These are phyloP conservation scores for Ambrosia hybrid DNA, from an alignment of 140 eudicot genomes.

Conservation along the genomic window DNA sequence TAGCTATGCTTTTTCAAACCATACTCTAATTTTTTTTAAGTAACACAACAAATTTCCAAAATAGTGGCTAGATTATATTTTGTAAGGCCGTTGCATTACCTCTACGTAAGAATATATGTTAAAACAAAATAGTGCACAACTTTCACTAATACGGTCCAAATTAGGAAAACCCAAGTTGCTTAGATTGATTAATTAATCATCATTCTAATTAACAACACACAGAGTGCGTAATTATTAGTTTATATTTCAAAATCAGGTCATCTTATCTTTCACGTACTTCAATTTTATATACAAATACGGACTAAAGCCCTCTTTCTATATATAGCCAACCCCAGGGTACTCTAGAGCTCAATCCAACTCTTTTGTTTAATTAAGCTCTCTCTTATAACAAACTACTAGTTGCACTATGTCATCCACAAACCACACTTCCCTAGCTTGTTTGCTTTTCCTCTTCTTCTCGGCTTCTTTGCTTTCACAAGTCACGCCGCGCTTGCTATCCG, in stretches of 20 bases:
- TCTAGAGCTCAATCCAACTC: neutral
- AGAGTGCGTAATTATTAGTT: neutral
- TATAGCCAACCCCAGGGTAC: neutral
- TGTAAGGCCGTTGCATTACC: neutral
- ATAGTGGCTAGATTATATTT: neutral
- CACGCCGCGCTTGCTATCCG: conserved; percentile 12
- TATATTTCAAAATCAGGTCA: neutral
- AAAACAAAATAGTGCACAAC: conserved; percentile 5
- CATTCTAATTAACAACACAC: neutral
- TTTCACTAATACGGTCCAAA: neutral
- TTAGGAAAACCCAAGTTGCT: neutral
- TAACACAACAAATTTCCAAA: neutral
- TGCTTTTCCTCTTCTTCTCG: conserved; percentile 18
- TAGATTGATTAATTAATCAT: neutral
- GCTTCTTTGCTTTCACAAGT: conserved; percentile 24
- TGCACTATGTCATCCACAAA: conserved; percentile 6
- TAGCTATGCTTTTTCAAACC: neutral
- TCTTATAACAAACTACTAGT: neutral
- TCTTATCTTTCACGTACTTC: neutral
- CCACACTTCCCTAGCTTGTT: conserved; percentile 3
- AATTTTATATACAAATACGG: neutral
- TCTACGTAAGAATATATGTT: neutral
- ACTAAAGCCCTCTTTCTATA: neutral
- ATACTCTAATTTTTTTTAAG: neutral
- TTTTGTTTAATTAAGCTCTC: neutral